Base-by-base conservation (phyloP, 805 yeast genomes). In the Isabelozyma gotoi region DNA sequence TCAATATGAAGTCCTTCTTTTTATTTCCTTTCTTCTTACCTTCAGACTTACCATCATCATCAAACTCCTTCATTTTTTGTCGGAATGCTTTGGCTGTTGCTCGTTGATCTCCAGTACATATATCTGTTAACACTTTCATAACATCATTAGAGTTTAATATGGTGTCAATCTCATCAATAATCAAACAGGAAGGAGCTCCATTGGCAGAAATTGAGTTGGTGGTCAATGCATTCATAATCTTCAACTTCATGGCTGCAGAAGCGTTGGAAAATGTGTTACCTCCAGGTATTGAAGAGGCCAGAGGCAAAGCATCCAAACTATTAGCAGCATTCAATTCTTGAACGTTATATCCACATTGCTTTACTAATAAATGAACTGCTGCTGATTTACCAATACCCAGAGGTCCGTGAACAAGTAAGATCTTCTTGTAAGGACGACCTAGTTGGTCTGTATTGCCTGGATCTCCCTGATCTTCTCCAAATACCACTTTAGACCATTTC, bases 331-430 rank as follows among this genome's bases (percentile, higher is more conserved):
- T 92, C 47, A 92, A 76, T 55, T 92, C 99, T 51, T 85, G 76
- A 0, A 86, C 77, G 37, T 82, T 80, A 59, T 86, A 92, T 0
- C 96, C 96, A 33, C 87, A 77, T 50, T 88, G 96, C 37, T 73
- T 75, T 3, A 96, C 94, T 31, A 90, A 76, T 1, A 89, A 79
- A 56, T 91, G 97, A 0, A 92, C 88, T 2, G 90, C 83, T 0
- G 94, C 80, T 0, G 98, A 91, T 59, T 92, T 92, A 7, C 99
- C 99, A 14, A 85, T 74, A 2, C 99, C 99, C 0, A 96, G 90
- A 0, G 96, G 94, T 0, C 99, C 99, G 59, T 85, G 89, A 8
- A 94, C 76, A 33, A 94, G 67, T 16, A 94, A 59, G 0, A 94
- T 73, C 49, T 80, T 84, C 41, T 76, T 75, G 12, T 62, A 67